phyloP scores from a whole-genome alignment of 345 rosid species.

The Aquilaria yunnanensis region DNA sequence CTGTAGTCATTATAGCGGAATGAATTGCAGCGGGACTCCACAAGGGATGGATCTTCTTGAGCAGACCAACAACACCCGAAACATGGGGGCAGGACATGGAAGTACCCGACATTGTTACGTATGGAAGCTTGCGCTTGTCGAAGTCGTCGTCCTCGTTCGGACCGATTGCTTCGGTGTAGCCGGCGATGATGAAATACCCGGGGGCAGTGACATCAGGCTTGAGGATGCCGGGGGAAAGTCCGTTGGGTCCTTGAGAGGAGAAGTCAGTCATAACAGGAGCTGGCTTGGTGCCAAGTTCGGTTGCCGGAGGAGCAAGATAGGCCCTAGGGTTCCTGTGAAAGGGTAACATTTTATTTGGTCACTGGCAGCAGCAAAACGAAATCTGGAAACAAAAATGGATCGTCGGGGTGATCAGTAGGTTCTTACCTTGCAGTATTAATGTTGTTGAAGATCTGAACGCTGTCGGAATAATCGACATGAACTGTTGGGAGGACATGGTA shows the following conservation, averaged over 20 bases:
- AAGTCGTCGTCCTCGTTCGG: conserved; percentile 20
- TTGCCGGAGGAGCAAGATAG: conserved; percentile 27
- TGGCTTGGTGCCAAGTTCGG: conserved; percentile 25
- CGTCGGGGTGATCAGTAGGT: not conserved
- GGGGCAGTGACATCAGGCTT: conserved; percentile 91
- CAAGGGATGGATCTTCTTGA: conserved; percentile 32
- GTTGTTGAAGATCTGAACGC: conserved; percentile 35
- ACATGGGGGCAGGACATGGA: conserved; percentile 69
- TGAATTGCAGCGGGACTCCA: conserved; percentile 57
- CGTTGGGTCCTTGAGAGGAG: conserved; percentile 67
- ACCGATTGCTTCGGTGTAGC: conserved; percentile 30
- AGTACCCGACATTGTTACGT: conserved; percentile 36
- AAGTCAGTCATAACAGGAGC: conserved; percentile 61
- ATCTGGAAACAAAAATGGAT: no score
- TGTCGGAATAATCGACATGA: conserved; percentile 47
- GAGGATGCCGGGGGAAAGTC: conserved; percentile 47
- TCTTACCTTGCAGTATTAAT: conserved; percentile 29
- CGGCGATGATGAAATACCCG: conserved; percentile 65
- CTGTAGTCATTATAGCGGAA: conserved; percentile 53
- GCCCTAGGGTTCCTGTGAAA: conserved; percentile 37
- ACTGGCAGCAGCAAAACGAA: not conserved
- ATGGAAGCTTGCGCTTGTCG: conserved; percentile 38
- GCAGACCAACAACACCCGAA: conserved; percentile 46
- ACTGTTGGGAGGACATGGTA: conserved; percentile 61
- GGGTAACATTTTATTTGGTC: not conserved